These are phyloP conservation scores for Microbotryum intermedium DNA, from an alignment of 1,284 basidiomycete species.

Conservation along the genomic window DNA sequence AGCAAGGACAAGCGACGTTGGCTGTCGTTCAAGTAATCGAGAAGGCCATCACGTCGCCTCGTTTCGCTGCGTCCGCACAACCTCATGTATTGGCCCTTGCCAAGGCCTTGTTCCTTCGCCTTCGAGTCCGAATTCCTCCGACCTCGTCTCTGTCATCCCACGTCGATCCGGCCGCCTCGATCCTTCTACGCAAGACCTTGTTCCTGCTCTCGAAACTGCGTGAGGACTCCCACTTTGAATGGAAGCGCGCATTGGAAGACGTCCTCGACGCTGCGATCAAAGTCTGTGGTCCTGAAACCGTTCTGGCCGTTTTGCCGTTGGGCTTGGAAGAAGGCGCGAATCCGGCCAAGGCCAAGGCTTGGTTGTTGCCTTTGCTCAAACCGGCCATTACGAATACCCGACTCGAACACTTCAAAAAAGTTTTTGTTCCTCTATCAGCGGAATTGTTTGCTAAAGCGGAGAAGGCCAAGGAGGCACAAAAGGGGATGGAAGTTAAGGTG, in stretches of 20 bases:
- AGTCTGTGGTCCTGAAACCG: constrained; percentile 71
- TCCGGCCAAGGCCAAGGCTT: constrained; percentile 52
- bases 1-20: not conserved
- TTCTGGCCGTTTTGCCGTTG: constrained; percentile 70
- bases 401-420: constrained; percentile 74
- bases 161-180: constrained; percentile 60
- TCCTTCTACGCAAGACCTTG: constrained; percentile 65
- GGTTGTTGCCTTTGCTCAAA: constrained; percentile 82
- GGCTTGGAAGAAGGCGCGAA: constrained; percentile 44
- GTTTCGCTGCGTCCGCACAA: constrained; percentile 63
- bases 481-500: constrained; percentile 72
- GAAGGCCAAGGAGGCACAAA: constrained; percentile 63
- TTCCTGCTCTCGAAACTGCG: constrained; percentile 66
- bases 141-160: constrained; percentile 40
- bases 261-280: constrained; percentile 74
- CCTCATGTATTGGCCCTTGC: constrained; percentile 41
- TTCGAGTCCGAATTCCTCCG: constrained; percentile 38
- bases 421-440: constrained; percentile 90
- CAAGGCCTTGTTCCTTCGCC: constrained; percentile 42
- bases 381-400: constrained; percentile 66
- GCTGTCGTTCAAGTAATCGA: constrained; percentile 53
- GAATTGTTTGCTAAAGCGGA: constrained; percentile 60
- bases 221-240: constrained; percentile 72
- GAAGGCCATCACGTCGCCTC: constrained; percentile 59
- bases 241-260: constrained; percentile 78